These are phyloP conservation scores for Ceratocystis cacaofunesta DNA, from an alignment of 2,329 filamentous ascomycete species.

Conservation along the genomic window DNA sequence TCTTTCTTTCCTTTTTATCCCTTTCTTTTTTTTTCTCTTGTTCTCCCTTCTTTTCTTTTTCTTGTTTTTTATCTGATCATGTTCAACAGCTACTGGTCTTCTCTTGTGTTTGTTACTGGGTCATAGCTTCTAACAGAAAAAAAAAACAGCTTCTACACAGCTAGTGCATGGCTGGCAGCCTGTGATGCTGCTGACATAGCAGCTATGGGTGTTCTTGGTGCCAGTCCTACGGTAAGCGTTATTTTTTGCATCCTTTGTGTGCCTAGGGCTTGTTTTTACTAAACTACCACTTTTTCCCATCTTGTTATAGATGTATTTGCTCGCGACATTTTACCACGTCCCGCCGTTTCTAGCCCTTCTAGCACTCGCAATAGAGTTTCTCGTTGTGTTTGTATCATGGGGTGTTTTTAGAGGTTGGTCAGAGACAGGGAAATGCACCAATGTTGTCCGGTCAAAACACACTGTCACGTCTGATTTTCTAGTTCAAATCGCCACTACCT, in stretches of 20 bases:
- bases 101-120: neutral
- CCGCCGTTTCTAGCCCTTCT: conserved; percentile 43
- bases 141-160: conserved; percentile 28
- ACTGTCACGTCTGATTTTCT: conserved; percentile 49
- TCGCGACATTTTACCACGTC: conserved; percentile 64
- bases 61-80: too few species aligned
- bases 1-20: too few species aligned
- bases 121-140: neutral
- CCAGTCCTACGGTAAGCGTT: conserved; percentile 50
- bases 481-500: conserved; percentile 48
- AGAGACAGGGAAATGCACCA: neutral
- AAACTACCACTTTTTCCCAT: neutral
- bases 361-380: conserved; percentile 30
- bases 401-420: neutral
- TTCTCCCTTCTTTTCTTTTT: too few species aligned
- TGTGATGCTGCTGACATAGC: conserved; percentile 61
- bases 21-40: too few species aligned
- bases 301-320: conserved; percentile 47
- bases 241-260: neutral
- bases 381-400: neutral
- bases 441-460: conserved; percentile 50
- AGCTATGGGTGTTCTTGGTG: conserved; percentile 52
- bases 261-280: neutral
- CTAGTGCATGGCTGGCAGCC: conserved; percentile 55
- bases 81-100: too few species aligned